phyloP scores from a whole-genome alignment of 371 early-diverging fungal genomes.

The Entomophthora muscae region DNA sequence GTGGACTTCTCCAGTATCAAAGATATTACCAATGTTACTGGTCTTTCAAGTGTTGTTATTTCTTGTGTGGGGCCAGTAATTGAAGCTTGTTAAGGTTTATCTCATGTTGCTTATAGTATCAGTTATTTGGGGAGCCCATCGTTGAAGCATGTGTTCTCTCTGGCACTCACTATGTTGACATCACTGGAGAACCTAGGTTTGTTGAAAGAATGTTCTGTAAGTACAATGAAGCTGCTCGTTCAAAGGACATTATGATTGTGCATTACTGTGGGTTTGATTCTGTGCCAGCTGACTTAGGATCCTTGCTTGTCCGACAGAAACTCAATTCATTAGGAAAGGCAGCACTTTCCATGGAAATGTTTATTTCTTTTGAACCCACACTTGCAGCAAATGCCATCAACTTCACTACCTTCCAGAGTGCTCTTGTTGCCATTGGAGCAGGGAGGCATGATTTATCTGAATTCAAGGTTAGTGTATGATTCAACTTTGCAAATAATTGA shows the following conservation, averaged over 20 bases:
- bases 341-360: not conserved
- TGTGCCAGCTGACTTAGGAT: slow-evolving; percentile 1
- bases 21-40: slow-evolving; percentile 3
- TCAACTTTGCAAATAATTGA: not conserved
- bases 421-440: not conserved
- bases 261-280: slow-evolving; percentile 6
- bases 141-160: slow-evolving; percentile 66
- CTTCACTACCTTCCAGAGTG: not conserved
- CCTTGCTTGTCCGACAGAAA: not conserved
- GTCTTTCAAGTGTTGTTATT: slow-evolving; percentile 28
- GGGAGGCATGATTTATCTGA: not conserved
- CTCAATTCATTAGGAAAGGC: not conserved
- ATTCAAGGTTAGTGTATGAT: not conserved
- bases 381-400: not conserved
- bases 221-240: not conserved
- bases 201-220: slow-evolving; percentile 22
- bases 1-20: slow-evolving; percentile 1
- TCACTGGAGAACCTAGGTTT: slow-evolving; percentile 60
- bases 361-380: not conserved
- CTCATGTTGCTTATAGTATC: slow-evolving; percentile 17
- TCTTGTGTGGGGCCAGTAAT: slow-evolving; percentile 25
- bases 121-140: slow-evolving; percentile 62
- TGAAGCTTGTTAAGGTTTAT: not conserved
- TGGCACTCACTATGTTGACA: slow-evolving; percentile 73
- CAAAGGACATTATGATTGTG: not conserved